These are phyloP conservation scores for Anthracocystis panici-leucophaei DNA, from an alignment of 1,284 basidiomycete species.

Conservation along the genomic window DNA sequence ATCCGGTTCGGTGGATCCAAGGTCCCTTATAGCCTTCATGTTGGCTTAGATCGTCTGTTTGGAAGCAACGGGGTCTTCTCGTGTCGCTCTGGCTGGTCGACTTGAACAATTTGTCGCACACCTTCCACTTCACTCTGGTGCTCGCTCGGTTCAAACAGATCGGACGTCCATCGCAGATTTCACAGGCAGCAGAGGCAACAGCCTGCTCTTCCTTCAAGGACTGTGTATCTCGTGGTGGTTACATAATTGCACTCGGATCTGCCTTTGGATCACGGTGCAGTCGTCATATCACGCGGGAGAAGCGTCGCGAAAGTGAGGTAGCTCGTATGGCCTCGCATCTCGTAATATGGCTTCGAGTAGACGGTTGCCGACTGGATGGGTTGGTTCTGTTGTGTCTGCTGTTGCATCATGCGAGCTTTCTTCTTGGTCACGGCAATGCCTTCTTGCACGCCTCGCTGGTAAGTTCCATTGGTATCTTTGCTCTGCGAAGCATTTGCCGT, in stretches of 20 bases:
- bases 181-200: too few relatives aligned
- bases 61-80: too few relatives aligned
- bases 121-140: too few relatives aligned
- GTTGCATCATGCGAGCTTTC: conserved; percentile 42
- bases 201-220: too few relatives aligned
- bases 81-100: too few relatives aligned
- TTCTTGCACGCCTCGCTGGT: conserved; percentile 44
- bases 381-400: conserved; percentile 34
- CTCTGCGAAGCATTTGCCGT: conserved; percentile 3
- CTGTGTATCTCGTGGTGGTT: too few relatives aligned
- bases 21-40: too few relatives aligned
- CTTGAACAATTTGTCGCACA: too few relatives aligned
- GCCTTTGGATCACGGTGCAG: conserved; percentile 8
- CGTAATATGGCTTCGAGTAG: conserved; percentile 43
- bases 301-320: conserved; percentile 68
- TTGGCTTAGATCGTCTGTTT: too few relatives aligned
- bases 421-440: conserved; percentile 50
- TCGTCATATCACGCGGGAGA: conserved; percentile 52
- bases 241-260: background rate
- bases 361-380: conserved; percentile 42
- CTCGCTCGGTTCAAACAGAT: too few relatives aligned
- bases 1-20: too few relatives aligned
- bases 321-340: conserved; percentile 68
- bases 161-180: too few relatives aligned
- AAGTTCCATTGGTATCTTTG: conserved; percentile 17